Percentiles rank a stretch among this genome's conserved stretches.
phyloP scores from a whole-genome alignment of 371 early-diverging fungal species.

The Thermomucor indicae-seudaticae region DNA sequence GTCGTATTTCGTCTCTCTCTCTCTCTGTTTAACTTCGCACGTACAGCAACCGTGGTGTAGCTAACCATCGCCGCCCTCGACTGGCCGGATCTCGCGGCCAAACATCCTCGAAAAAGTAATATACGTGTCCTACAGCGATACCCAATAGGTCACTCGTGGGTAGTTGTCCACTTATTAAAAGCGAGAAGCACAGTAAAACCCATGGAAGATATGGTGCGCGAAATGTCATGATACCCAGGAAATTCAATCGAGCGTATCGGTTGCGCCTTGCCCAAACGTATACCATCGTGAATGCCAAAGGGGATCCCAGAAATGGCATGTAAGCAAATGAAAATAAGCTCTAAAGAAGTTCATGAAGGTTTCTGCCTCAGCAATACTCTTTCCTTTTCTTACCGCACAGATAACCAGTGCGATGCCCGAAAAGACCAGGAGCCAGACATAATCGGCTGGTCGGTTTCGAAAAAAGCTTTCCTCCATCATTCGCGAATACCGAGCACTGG shows the following conservation, averaged over 20 bases:
- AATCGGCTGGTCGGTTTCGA: conserved; percentile 86
- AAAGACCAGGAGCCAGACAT: conserved; percentile 79
- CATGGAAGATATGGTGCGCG: conserved; percentile 93
- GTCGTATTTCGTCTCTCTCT: too few relatives aligned
- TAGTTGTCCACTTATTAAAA: conserved; percentile 63
- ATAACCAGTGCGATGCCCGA: conserved; percentile 57
- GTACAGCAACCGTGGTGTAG: conserved; percentile 65
- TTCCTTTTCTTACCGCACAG: conserved; percentile 24
- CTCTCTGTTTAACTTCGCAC: neutral
- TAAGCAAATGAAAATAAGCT: conserved; percentile 63
- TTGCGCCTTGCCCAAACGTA: conserved; percentile 96
- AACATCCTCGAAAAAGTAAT: conserved; percentile 93
- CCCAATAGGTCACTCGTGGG: conserved; percentile 85
- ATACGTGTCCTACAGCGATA: conserved; percentile 86
- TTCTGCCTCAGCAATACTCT: too few relatives aligned
- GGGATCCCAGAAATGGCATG: conserved; percentile 80
- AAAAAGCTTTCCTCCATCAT: conserved; percentile 95
- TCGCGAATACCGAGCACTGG: conserved; percentile 81
- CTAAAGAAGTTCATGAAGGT: too few relatives aligned
- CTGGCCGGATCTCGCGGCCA: conserved; percentile 78
- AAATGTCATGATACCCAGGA: conserved; percentile 86
- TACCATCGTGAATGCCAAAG: conserved; percentile 83
- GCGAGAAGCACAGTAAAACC: conserved; percentile 82
- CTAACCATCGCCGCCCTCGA: conserved; percentile 54
- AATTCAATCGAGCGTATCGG: conserved; percentile 79